Evolutionary conservation across 1,139 yeast species (phyloP), one percentile per base, ranked within the genome.

Genomic region (Hyphopichia pseudoburtonii): DNA sequence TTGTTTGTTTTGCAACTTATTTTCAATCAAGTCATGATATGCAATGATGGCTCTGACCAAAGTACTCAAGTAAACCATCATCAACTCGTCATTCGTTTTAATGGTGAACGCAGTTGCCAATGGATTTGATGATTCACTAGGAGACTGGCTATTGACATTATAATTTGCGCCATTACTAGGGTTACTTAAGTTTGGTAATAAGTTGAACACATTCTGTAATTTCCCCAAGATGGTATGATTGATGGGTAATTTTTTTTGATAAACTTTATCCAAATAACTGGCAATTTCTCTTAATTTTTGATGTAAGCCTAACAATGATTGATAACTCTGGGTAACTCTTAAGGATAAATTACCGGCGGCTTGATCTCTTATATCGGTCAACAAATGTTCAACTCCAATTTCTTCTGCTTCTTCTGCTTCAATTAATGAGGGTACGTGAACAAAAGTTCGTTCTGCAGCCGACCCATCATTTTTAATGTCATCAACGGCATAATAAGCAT

Each of bases 361-460:
- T 52, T 90, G 97, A 58, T 92, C 97, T 52, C 97, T 80, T 28
- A 89, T 88, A 55, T 94, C 98, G 54, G 97, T 81, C 46, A 94
- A 69, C 44, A 94, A 67, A 57, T 94, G 99, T 60, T 94, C 99
- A 8, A 94, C 99, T 45, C 98, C 98, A 51, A 94, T 94, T 64
- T 94, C 99, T 64, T 94, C 98, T 3, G 98, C 98, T 60, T 94
- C 98, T 60, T 94, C 98, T 3, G 99, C 99, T 57, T 88, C 95
- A 46, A 94, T 89, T 23, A 80, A 73, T 11, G 96, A 86, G 11
- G 97, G 96, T 28, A 90, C 83, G 62, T 94, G 98, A 28, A 88
- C 80, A 67, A 92, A 92, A 1, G 97, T 90, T 64, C 83, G 83
- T 56, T 89, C 96, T 3, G 96, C 87, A 3, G 92, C 81, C 2